Percentiles rank a stretch among this genome's conserved stretches.
phyloP scores from a whole-genome alignment of 495 filamentous ascomycete genomes.

The Hypomontagnella monticulosa region DNA sequence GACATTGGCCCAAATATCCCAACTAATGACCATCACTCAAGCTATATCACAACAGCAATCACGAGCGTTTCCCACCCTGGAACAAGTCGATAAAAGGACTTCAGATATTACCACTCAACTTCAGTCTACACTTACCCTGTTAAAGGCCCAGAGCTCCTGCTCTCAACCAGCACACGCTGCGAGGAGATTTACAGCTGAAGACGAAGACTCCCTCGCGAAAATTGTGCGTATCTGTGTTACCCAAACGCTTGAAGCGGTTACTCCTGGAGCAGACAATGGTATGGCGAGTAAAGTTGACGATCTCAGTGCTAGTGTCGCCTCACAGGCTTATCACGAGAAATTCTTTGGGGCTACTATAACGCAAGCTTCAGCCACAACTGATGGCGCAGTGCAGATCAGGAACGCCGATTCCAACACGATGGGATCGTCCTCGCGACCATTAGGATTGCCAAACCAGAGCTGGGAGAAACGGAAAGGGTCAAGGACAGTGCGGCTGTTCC shows the following conservation, averaged over 20 bases:
- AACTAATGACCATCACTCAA: not conserved
- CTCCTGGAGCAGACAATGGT: not conserved
- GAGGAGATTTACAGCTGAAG: not conserved
- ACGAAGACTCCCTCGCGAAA: conserved; percentile 12
- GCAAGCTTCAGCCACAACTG: too few species aligned
- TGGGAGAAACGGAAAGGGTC: not conserved
- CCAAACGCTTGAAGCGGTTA: not conserved
- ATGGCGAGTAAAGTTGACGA: not conserved
- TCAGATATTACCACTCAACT: not conserved
- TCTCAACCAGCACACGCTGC: not conserved
- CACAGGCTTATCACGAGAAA: not conserved
- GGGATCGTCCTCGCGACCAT: not conserved
- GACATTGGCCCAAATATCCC: not conserved
- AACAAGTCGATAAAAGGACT: not conserved
- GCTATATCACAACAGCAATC: not conserved
- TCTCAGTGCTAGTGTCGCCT: not conserved
- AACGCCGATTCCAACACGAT: too few species aligned
- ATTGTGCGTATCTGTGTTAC: conserved; percentile 1
- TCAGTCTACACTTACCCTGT: not conserved
- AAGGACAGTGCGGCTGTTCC: not conserved
- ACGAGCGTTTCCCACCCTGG: not conserved
- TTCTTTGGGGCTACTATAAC: not conserved
- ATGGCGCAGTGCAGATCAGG: too few species aligned
- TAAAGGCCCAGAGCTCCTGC: not conserved
- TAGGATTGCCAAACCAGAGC: not conserved